Percentiles rank a stretch among this genome's conserved stretches.
Conservation (phyloP, 192 early-diverging fungal genomes). For the Chytriomyces hyalinus region DNA sequence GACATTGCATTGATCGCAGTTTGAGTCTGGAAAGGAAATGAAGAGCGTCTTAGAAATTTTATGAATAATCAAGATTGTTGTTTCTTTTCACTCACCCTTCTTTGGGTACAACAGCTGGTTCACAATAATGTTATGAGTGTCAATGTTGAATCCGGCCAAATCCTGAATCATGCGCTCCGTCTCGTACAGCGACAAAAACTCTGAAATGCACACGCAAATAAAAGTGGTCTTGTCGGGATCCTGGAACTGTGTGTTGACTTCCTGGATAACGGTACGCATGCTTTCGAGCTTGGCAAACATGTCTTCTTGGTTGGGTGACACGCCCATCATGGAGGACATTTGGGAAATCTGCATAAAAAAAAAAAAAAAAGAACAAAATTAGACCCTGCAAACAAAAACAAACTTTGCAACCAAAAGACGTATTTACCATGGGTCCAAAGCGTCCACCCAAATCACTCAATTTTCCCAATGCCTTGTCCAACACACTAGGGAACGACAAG, state of each 20-base stretch:
- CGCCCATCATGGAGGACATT: constrained; percentile 92
- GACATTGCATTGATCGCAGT: constrained; percentile 77
- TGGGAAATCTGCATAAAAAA: constrained; percentile 22
- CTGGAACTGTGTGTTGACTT: constrained; percentile 99
- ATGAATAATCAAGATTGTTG: constrained; percentile 10
- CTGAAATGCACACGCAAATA: constrained; percentile 98
- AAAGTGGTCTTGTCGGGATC: constrained; percentile 99
- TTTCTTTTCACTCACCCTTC: constrained; percentile 54
- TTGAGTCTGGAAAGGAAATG: constrained; percentile 40
- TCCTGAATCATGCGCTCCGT: constrained; percentile 99
- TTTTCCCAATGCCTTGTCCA: constrained; percentile 98
- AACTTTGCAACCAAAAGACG: background rate
- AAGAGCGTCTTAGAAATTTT: background rate
- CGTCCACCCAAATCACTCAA: constrained; percentile 88
- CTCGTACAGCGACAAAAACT: constrained; percentile 99
- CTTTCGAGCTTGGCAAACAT: constrained; percentile 94
- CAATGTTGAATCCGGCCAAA: constrained; percentile 94
- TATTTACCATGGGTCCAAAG: constrained; percentile 91
- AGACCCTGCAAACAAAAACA: background rate
- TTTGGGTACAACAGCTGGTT: constrained; percentile 98
- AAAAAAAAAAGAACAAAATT: constrained; percentile 2
- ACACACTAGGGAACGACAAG: constrained; percentile 94
- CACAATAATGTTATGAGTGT: constrained; percentile 99
- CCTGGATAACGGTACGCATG: constrained; percentile 95
- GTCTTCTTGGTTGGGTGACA: constrained; percentile 74